Evolutionary conservation across 257 asterid species (phyloP), one percentile per base, ranked within the genome.

Genomic region (Leonotis leonurus): DNA sequence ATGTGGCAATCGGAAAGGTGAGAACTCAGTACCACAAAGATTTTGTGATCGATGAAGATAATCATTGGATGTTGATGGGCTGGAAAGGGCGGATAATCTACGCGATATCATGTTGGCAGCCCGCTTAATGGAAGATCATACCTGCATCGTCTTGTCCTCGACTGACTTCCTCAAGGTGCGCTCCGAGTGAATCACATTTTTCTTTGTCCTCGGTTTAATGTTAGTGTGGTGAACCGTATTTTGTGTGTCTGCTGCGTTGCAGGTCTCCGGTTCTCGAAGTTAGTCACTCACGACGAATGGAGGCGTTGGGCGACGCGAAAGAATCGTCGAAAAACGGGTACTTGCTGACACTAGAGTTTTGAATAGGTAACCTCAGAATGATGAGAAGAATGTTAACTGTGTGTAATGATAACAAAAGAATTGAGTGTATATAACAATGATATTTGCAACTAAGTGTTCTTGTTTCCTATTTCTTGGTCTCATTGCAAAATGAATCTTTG

Each of bases 81-180:
- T 86, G 97, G 97, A 89, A 89, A 72, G 97, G 97, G 16, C 71
- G 96, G 65, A 78, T 73, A 57, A 70, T 88, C 67, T 83, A 69
- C 30, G 95, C 86, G 27, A 56, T 83, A 35, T 83, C 96, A 1
- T 85, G 88, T 49, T 88, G 96, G 96, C 75, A 72, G 57, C 95
- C 96, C 18, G 73, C 54, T 60, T 83, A 41, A 75, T 62, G 36
- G 30, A 33, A 17, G 29, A 16, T 3, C n/a, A n/a, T n/a, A n/a
- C 17, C 33, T 2, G 0, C 33, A 2, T 26, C 33, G 12, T 17
- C 40, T 4, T 64, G 33, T 43, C 41, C 69, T 20, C 57, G 48
- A 25, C 56, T 8, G 52, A 51, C 29, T 21, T 41, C 24, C 9
- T 37, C 17, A 21, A 68, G 69, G 75, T 62, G 35, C 40, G 24